Evolutionary conservation across 2,329 filamentous ascomycete species (phyloP).

Genomic region (Fusarium scirpi): DNA sequence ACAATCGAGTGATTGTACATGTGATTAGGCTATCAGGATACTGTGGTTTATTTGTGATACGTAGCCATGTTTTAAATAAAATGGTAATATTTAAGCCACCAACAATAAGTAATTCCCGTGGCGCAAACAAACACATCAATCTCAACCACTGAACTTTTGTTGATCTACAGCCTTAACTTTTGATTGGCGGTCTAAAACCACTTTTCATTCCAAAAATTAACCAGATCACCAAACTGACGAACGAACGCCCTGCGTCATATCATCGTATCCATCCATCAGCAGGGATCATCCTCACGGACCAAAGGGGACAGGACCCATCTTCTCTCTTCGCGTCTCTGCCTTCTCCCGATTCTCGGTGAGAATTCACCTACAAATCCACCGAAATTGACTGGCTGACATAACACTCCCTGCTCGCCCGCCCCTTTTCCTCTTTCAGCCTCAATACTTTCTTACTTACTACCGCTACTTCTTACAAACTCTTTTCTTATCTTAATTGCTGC

Average conservation of each 20-base stretch:
- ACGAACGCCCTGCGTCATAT: not conserved
- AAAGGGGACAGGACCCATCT: not conserved
- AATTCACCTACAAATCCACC: not conserved
- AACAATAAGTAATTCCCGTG: not conserved
- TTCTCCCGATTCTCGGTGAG: not conserved
- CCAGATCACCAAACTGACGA: not conserved
- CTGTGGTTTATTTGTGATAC: not conserved
- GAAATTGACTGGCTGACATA: constrained; percentile 29
- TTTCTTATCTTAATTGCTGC: not conserved
- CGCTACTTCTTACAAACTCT: not conserved
- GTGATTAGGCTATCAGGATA: not conserved
- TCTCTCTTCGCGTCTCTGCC: not conserved
- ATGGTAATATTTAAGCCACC: not conserved
- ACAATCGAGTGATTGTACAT: not conserved
- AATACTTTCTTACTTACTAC: constrained; percentile 10
- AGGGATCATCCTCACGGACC: not conserved
- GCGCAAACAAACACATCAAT: not conserved
- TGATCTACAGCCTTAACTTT: not conserved
- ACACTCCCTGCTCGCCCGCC: constrained; percentile 8
- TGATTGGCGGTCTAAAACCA: constrained; percentile 9
- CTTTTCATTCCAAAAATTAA: not conserved
- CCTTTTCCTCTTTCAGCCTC: constrained; percentile 39
- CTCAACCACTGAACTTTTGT: not conserved
- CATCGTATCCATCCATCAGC: not conserved
- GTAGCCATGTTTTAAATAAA: not conserved